These are phyloP conservation scores for Pseudonitzschia delicatissima DNA, from an alignment of 108 stramenopile species.

Conservation along the genomic window DNA sequence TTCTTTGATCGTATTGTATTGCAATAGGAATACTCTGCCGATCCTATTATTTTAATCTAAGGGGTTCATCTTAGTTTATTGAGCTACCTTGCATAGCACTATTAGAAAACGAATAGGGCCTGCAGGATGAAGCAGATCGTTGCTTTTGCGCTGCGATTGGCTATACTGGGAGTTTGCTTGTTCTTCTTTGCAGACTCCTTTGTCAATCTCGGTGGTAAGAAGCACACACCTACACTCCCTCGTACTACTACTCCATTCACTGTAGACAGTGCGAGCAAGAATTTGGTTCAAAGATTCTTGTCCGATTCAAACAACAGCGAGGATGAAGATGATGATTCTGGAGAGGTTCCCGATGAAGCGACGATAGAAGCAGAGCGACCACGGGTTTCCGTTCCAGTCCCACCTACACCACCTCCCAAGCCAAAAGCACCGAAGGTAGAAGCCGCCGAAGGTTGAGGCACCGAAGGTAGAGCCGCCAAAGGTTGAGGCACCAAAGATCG, in stretches of 20 bases:
- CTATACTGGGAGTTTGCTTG: not conserved
- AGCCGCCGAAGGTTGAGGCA: constrained; percentile 25
- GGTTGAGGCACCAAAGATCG: constrained; percentile 16
- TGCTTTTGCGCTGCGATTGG: too few species aligned
- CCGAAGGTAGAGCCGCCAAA: constrained; percentile 25
- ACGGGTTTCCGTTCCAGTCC: not conserved
- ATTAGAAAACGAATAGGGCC: too few species aligned
- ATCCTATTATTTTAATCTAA: too few species aligned
- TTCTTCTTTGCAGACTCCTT: not conserved
- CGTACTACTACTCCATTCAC: not conserved
- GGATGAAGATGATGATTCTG: not conserved
- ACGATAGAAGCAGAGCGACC: constrained; percentile 7
- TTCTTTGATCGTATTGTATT: too few species aligned
- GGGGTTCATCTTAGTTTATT: too few species aligned
- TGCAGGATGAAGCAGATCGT: too few species aligned
- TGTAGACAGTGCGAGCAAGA: not conserved
- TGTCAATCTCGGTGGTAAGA: not conserved
- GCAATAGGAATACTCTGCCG: too few species aligned
- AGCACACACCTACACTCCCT: not conserved
- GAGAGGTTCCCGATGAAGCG: not conserved
- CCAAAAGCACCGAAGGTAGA: not conserved
- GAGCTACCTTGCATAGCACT: too few species aligned
- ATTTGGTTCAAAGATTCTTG: not conserved
- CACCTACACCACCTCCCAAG: not conserved
- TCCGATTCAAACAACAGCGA: constrained; percentile 1